Percentiles rank a stretch among this genome's conserved stretches.
Evolutionary conservation across 108 stramenopile genomes (phyloP).

Genomic region (Fistulifera pelliculosa): DNA sequence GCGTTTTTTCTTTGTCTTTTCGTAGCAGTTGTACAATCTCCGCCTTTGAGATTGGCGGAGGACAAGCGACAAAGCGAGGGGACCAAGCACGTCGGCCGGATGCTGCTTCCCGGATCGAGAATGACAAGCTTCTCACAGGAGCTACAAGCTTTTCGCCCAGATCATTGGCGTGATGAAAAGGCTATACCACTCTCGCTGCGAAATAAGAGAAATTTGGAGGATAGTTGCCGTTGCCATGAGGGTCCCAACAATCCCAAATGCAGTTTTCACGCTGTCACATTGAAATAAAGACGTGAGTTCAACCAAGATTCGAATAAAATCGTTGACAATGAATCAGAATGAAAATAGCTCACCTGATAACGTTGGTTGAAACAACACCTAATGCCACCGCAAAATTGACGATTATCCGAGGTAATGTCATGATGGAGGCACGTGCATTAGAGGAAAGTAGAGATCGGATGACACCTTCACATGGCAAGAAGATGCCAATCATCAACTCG

Average conservation of each 20-base stretch:
- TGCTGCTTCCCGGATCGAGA: no score
- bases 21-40: no score
- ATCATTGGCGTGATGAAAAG: background rate
- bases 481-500: constrained; percentile 46
- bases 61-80: no score
- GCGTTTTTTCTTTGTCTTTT: no score
- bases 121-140: no score
- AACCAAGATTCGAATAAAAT: no score
- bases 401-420: constrained; percentile 49
- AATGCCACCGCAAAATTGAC: constrained; percentile 20
- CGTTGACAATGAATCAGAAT: no score
- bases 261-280: constrained; percentile 10
- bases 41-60: no score
- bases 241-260: constrained; percentile 22
- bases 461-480: constrained; percentile 58
- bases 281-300: background rate
- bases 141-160: no score
- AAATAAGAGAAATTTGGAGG: constrained; percentile 30
- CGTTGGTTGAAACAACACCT: constrained; percentile 9
- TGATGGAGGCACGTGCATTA: constrained; percentile 37
- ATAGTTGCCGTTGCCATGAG: constrained; percentile 30
- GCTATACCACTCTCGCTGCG: constrained; percentile 2
- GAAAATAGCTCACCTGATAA: constrained; percentile 16
- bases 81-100: no score
- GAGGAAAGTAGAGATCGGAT: constrained; percentile 50